A percentile compares a stretch with the other conserved stretches of the same genome.
phyloP scores from a whole-genome alignment of 257 asterid species.

The Primulina huaijiensis region DNA sequence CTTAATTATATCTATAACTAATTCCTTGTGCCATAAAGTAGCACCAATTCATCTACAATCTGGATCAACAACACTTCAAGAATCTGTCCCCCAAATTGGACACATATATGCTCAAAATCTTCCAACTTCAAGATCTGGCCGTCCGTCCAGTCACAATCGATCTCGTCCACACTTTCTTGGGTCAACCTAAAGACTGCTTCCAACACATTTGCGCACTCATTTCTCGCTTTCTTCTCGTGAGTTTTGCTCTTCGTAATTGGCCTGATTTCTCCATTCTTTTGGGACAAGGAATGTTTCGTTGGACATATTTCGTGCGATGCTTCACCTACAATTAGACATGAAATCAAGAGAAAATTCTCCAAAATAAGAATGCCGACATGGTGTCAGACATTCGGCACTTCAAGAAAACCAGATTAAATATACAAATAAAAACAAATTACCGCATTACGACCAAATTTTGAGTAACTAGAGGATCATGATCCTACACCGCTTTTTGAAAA shows the following conservation, averaged over 20 bases:
- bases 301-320: slow-evolving; percentile 6
- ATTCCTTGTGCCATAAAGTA: background rate
- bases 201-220: slow-evolving; percentile 27
- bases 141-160: slow-evolving; percentile 25
- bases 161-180: slow-evolving; percentile 35
- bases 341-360: no score
- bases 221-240: slow-evolving; percentile 12
- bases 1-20: no score
- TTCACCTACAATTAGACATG: slow-evolving; percentile 19
- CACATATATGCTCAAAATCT: slow-evolving; percentile 42
- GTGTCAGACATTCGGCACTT: no score
- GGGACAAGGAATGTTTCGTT: background rate
- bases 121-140: slow-evolving; percentile 27
- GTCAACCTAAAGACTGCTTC: slow-evolving; percentile 34
- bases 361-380: background rate
- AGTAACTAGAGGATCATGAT: no score
- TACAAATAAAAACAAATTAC: no score
- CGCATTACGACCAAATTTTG: no score
- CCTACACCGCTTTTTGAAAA: no score
- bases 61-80: slow-evolving; percentile 36
- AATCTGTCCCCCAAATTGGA: slow-evolving; percentile 39
- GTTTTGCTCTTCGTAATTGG: background rate
- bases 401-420: background rate
- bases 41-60: slow-evolving; percentile 43
- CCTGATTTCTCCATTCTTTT: slow-evolving; percentile 11